phyloP scores from a whole-genome alignment of 495 filamentous ascomycete species.

The Neurospora africana region DNA sequence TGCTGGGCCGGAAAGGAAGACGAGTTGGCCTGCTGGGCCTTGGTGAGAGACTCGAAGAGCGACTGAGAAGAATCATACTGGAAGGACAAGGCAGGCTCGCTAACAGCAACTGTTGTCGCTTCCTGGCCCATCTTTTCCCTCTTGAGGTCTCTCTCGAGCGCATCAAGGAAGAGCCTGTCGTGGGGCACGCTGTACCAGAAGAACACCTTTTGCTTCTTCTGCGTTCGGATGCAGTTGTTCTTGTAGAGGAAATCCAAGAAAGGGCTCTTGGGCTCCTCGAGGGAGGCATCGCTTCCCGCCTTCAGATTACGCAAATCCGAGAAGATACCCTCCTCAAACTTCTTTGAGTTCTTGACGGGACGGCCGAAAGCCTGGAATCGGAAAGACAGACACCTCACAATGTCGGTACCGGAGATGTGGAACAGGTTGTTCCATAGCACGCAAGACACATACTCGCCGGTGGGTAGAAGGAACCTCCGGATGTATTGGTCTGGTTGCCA shows the following conservation, averaged over 20 bases:
- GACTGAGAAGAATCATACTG: conserved; percentile 99
- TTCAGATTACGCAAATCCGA: conserved; percentile 97
- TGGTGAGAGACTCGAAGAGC: conserved; percentile 97
- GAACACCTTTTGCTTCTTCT: conserved; percentile 99
- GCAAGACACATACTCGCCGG: conserved; percentile 97
- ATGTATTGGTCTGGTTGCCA: conserved; percentile 97
- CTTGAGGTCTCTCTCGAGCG: conserved; percentile 93
- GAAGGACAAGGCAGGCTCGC: conserved; percentile 93
- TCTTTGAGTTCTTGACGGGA: conserved; percentile 98
- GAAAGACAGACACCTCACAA: conserved; percentile 95
- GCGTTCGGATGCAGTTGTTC: conserved; percentile 98
- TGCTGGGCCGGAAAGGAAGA: conserved; percentile 86
- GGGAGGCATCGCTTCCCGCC: conserved; percentile 94
- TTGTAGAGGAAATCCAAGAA: conserved; percentile 99
- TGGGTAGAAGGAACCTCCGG: conserved; percentile 85
- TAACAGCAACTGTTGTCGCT: conserved; percentile 89
- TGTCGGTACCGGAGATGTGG: conserved; percentile 97
- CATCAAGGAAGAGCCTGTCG: conserved; percentile 93
- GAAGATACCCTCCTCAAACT: conserved; percentile 99
- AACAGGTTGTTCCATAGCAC: conserved; percentile 98
- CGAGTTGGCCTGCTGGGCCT: conserved; percentile 95
- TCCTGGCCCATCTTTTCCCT: conserved; percentile 99
- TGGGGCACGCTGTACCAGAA: conserved; percentile 99
- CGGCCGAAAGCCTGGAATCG: conserved; percentile 97
- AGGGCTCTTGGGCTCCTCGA: conserved; percentile 96